Evolutionary conservation across 805 yeast genomes (phyloP).

Genomic region (Yamadazyma phyllophila): DNA sequence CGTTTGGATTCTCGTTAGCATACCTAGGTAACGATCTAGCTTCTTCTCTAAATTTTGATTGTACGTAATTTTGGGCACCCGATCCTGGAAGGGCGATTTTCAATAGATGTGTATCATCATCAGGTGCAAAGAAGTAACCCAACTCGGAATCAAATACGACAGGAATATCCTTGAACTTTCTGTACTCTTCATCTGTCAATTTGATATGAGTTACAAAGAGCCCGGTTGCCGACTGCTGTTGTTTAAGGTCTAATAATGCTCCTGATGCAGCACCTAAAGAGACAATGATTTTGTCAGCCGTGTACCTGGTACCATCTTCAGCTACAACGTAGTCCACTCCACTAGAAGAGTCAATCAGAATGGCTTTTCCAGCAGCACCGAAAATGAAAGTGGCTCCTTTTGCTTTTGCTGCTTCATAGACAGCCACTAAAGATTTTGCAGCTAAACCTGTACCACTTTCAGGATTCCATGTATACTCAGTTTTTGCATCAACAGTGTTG

Average conservation of each 20-base stretch:
- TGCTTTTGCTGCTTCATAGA: constrained; percentile 18
- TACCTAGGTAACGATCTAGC: constrained; percentile 34
- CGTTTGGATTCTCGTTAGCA: constrained; percentile 22
- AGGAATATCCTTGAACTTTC: constrained; percentile 36
- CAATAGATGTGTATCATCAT: constrained; percentile 28
- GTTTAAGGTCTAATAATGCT: constrained; percentile 23
- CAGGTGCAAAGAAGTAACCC: constrained; percentile 51
- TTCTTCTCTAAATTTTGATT: constrained; percentile 12
- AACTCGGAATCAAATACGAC: constrained; percentile 40
- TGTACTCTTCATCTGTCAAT: constrained; percentile 32
- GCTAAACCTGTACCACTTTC: constrained; percentile 45
- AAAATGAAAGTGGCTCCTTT: constrained; percentile 16
- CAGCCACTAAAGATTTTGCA: constrained; percentile 32
- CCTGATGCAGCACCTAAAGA: constrained; percentile 40
- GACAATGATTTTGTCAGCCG: constrained; percentile 35
- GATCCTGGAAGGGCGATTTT: constrained; percentile 36
- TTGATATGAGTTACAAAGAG: constrained; percentile 35
- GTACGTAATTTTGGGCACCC: constrained; percentile 22
- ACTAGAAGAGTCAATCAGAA: constrained; percentile 5
- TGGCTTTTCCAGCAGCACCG: constrained; percentile 14
- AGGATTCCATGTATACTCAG: constrained; percentile 29
- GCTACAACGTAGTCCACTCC: constrained; percentile 18
- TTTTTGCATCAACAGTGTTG: constrained; percentile 12
- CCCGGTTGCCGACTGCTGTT: constrained; percentile 38
- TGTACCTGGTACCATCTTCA: constrained; percentile 23